Evolutionary conservation across 768 basidiomycete genomes (phyloP).

Genomic region (Clathrus columnatus): DNA sequence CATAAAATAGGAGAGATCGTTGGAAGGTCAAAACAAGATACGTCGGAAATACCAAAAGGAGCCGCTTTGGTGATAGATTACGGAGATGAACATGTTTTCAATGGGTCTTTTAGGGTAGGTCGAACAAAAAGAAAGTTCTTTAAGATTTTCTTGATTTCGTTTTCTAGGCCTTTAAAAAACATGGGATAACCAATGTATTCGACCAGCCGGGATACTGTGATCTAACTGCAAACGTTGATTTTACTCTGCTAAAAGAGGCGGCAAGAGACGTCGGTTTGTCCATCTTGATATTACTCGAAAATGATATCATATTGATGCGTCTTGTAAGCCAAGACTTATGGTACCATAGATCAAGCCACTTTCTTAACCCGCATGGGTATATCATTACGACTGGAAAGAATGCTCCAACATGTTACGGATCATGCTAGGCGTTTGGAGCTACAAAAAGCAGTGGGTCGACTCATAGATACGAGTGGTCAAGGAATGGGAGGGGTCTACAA

Average conservation of each 20-base stretch:
- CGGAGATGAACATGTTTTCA: conserved; percentile 61
- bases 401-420: conserved; percentile 43
- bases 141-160: neutral
- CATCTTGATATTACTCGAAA: neutral
- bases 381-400: conserved; percentile 48
- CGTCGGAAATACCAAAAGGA: conserved; percentile 20
- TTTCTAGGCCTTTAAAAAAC: conserved; percentile 78
- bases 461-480: conserved; percentile 55
- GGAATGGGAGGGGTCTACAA: conserved; percentile 88
- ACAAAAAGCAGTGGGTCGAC: conserved; percentile 48
- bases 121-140: neutral
- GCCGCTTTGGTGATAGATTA: conserved; percentile 84
- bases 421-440: conserved; percentile 45
- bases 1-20: conserved; percentile 61
- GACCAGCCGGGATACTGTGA: conserved; percentile 81
- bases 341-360: conserved; percentile 62
- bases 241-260: conserved; percentile 77
- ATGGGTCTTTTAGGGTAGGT: conserved; percentile 74
- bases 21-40: neutral
- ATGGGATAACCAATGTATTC: conserved; percentile 80
- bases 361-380: conserved; percentile 82
- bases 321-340: conserved; percentile 38
- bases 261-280: conserved; percentile 53
- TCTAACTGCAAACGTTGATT: conserved; percentile 95
- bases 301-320: neutral